Percentiles rank a stretch among this genome's conserved stretches.
phyloP scores from a whole-genome alignment of 2,329 filamentous ascomycete genomes.

The Aspergillus arachidicola region DNA sequence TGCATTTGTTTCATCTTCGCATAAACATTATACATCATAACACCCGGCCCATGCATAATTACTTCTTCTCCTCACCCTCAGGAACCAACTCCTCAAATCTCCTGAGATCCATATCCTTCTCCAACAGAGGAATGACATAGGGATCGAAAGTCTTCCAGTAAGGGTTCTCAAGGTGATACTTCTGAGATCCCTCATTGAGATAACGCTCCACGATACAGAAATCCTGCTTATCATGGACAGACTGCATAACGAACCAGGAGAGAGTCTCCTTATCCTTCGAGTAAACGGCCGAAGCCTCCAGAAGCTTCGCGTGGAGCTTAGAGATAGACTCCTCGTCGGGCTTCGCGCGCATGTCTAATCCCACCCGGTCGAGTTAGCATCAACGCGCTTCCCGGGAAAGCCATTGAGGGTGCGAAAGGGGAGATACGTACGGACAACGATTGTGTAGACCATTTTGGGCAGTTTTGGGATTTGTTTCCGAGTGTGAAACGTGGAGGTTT shows the following conservation, averaged over 20 bases:
- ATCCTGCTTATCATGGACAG: conserved; percentile 65
- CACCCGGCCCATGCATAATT: background rate
- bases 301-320: conserved; percentile 71
- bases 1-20: background rate
- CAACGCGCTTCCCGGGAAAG: too few species aligned
- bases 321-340: conserved; percentile 63
- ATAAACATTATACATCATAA: background rate
- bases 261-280: conserved; percentile 71
- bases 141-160: conserved; percentile 78
- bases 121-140: conserved; percentile 70
- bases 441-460: conserved; percentile 32
- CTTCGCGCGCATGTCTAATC: conserved; percentile 64
- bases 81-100: conserved; percentile 64
- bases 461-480: background rate
- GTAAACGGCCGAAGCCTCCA: conserved; percentile 74
- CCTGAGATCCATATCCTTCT: conserved; percentile 69
- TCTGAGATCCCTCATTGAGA: conserved; percentile 61
- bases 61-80: conserved; percentile 1
- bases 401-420: too few species aligned
- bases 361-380: too few species aligned
- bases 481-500: background rate
- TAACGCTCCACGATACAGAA: conserved; percentile 79
- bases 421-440: conserved; percentile 31
- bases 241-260: conserved; percentile 78
- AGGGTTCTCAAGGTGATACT: conserved; percentile 68